Conservation (phyloP, 306 rosid genomes). For the Erythrophleum fordii region DNA sequence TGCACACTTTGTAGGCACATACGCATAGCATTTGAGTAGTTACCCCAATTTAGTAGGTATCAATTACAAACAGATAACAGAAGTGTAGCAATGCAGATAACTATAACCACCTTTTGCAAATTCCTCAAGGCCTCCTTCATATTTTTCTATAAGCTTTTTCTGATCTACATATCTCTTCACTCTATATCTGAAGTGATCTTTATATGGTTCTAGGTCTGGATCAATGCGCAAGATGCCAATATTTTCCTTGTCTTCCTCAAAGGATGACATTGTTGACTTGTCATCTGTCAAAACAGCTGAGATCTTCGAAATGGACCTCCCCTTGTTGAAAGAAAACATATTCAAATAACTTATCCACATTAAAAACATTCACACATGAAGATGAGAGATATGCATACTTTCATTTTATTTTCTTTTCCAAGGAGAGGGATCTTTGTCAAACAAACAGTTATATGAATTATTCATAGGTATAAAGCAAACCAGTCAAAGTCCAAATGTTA, state of each 20-base stretch:
- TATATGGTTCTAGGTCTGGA: constrained; percentile 56
- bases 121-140: constrained; percentile 87
- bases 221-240: constrained; percentile 67
- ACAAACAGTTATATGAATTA: not conserved
- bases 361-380: constrained; percentile 21
- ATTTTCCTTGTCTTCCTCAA: constrained; percentile 54
- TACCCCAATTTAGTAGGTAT: constrained; percentile 11
- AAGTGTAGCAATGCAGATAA: constrained; percentile 30
- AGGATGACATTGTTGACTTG: constrained; percentile 43
- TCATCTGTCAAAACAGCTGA: constrained; percentile 68
- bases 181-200: constrained; percentile 79
- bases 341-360: constrained; percentile 35
- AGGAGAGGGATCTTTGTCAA: not conserved
- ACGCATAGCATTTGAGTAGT: constrained; percentile 13
- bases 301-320: constrained; percentile 44
- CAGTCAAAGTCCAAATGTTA: constrained; percentile 26
- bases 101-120: constrained; percentile 72
- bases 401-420: not conserved
- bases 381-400: constrained; percentile 5
- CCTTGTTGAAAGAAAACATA: constrained; percentile 56
- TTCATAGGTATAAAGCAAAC: not conserved
- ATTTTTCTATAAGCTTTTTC: constrained; percentile 64
- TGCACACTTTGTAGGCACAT: not conserved
- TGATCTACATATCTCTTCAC: constrained; percentile 66
- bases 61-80: not conserved